Evolutionary conservation across 768 basidiomycete species (phyloP).

Genomic region (Lactarius akahatsu): DNA sequence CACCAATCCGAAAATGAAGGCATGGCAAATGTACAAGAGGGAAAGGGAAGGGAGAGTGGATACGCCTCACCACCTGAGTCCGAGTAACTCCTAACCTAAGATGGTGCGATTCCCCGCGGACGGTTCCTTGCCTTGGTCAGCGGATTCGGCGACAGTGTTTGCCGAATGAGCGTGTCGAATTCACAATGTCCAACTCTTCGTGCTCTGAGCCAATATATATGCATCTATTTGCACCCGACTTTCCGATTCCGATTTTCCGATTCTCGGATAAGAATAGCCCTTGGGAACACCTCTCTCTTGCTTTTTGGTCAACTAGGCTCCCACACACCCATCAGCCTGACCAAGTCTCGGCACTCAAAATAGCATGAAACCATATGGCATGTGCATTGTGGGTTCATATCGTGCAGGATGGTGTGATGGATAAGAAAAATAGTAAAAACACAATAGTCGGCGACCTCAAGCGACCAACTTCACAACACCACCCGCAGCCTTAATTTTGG

Average conservation of each 20-base stretch:
- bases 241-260: background rate
- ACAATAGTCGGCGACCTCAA: conserved; percentile 44
- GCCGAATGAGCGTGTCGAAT: background rate
- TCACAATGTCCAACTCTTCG: background rate
- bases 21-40: conserved; percentile 26
- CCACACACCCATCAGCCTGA: background rate
- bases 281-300: background rate
- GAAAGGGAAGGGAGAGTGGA: conserved; percentile 15
- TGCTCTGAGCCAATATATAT: too few species aligned
- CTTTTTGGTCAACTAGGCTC: background rate
- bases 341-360: background rate
- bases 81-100: background rate
- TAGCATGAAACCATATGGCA: conserved; percentile 33
- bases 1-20: conserved; percentile 40
- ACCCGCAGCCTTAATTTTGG: conserved; percentile 89
- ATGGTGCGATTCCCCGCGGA: too few species aligned
- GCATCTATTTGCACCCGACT: background rate
- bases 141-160: background rate
- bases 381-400: conserved; percentile 33
- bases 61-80: conserved; percentile 9
- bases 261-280: background rate
- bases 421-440: conserved; percentile 32
- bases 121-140: background rate
- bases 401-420: conserved; percentile 32
- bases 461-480: conserved; percentile 93